Conservation (phyloP, 129 eudicot genomes). For the Deinandra increscens region DNA sequence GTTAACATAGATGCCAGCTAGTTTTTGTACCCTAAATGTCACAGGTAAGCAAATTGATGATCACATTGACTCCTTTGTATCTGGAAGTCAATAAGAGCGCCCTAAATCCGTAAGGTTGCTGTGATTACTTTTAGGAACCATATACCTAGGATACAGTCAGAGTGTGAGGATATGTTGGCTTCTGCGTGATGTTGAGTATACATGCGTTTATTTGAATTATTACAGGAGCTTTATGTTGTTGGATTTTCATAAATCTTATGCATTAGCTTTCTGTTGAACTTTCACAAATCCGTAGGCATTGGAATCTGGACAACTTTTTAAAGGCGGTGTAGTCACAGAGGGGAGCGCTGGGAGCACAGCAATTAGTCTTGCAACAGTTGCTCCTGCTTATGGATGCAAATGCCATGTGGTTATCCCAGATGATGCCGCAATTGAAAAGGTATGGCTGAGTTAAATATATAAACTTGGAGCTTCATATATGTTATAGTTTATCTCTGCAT, state of each 20-base stretch:
- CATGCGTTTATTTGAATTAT: slow-evolving; percentile 2
- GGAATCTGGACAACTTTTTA: slow-evolving; percentile 63
- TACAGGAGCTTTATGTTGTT: slow-evolving; percentile 5
- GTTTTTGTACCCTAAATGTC: background rate
- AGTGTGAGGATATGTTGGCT: background rate
- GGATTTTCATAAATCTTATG: slow-evolving; percentile 5
- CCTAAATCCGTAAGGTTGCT: background rate
- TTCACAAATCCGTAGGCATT: slow-evolving; percentile 52
- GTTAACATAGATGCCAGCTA: background rate
- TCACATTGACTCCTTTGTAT: background rate
- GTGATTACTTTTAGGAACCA: background rate
- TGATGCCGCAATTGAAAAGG: slow-evolving; percentile 98
- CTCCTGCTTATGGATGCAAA: slow-evolving; percentile 95
- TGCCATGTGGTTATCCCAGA: slow-evolving; percentile 99
- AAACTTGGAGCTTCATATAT: background rate
- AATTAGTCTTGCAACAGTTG: slow-evolving; percentile 96
- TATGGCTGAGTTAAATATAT: slow-evolving; percentile 11
- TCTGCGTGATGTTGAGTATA: background rate
- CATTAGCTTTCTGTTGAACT: background rate
- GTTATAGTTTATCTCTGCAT: background rate
- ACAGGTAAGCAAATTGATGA: background rate
- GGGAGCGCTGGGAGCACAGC: slow-evolving; percentile 99
- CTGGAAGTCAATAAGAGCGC: background rate
- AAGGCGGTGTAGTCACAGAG: slow-evolving; percentile 92
- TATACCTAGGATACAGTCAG: background rate